These are phyloP conservation scores for Xylaria sp. DNA, from an alignment of 2,329 filamentous ascomycete genomes.

Conservation along the genomic window DNA sequence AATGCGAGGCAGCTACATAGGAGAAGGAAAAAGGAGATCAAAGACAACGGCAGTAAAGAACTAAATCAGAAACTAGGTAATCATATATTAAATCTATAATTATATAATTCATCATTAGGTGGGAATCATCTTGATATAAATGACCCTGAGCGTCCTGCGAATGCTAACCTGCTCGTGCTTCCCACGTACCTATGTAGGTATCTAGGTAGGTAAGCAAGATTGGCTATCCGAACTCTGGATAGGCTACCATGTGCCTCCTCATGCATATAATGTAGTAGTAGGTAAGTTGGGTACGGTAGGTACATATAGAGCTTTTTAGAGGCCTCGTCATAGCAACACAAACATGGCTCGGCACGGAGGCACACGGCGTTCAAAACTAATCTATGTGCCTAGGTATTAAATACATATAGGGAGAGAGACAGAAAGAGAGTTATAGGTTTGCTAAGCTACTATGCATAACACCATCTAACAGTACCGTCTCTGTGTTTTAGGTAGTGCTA, in stretches of 20 bases:
- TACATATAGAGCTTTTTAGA: not conserved
- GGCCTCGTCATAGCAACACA: not conserved
- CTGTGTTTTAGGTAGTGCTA: no score
- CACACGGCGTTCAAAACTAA: conserved; percentile 13
- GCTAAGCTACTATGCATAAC: not conserved
- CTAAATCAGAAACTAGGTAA: not conserved
- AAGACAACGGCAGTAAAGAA: not conserved
- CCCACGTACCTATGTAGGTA: no score
- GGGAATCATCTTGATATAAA: no score
- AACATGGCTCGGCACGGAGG: conserved; percentile 9
- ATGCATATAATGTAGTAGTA: no score
- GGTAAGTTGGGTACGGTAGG: not conserved
- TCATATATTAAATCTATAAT: not conserved
- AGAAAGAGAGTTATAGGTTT: no score
- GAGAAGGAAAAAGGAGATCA: not conserved
- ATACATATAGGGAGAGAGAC: no score
- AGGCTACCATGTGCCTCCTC: no score
- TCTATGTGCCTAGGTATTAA: not conserved
- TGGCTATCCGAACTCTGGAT: no score
- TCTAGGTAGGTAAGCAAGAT: no score
- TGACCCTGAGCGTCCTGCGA: not conserved
- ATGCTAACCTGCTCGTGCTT: not conserved
- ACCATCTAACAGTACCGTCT: no score
- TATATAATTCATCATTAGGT: no score
- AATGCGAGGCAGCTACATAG: not conserved